These are phyloP conservation scores for Penicillium psychrosexuale DNA, from an alignment of 2,329 filamentous ascomycete species.

Conservation along the genomic window DNA sequence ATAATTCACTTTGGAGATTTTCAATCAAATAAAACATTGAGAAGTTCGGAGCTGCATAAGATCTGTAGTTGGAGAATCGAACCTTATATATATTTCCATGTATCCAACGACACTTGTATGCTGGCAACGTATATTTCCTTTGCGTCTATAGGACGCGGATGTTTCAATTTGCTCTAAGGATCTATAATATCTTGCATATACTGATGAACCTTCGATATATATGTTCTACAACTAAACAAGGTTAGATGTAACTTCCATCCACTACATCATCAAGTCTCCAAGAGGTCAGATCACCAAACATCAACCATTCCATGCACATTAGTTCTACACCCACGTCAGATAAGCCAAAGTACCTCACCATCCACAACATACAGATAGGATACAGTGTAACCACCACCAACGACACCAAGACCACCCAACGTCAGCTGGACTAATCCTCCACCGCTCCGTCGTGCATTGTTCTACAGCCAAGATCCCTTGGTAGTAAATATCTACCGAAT, in stretches of 20 bases:
- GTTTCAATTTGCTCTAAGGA: too few relatives aligned
- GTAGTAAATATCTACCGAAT: conserved; percentile 4
- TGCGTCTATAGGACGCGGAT: too few relatives aligned
- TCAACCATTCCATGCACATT: background rate
- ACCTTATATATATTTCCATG: background rate
- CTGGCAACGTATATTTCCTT: background rate
- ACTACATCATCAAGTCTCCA: background rate
- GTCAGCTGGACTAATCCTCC: background rate
- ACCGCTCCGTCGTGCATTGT: background rate
- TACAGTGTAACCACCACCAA: conserved; percentile 1
- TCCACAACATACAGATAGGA: background rate
- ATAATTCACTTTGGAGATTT: too few relatives aligned
- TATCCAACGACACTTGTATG: background rate
- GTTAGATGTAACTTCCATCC: too few relatives aligned
- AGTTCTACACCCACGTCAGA: too few relatives aligned
- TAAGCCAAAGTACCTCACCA: too few relatives aligned
- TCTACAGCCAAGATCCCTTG: conserved; percentile 7
- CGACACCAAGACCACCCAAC: background rate
- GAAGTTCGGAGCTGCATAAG: background rate
- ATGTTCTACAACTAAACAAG: background rate
- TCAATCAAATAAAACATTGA: background rate
- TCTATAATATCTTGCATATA: background rate
- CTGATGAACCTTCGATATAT: background rate
- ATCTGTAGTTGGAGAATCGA: background rate
- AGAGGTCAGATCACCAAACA: background rate